A percentile compares a stretch with the other conserved stretches of the same genome.
Conservation (phyloP, 768 basidiomycete genomes). For the Phanerodontia chrysosporium region DNA sequence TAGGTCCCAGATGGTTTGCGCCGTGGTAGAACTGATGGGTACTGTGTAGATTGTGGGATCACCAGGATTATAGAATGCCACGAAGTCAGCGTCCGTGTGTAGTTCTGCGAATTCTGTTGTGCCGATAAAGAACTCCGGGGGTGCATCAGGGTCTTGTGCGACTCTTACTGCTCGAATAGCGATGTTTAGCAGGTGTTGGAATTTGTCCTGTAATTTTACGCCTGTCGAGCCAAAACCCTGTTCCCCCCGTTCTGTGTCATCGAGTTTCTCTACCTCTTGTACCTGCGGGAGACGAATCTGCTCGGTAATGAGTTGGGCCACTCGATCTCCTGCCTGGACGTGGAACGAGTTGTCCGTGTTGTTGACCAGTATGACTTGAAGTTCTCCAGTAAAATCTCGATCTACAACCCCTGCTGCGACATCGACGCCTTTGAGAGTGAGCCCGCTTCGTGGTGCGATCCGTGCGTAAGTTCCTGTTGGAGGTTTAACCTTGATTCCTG, state of each 20-base stretch:
- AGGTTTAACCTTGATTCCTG: not conserved
- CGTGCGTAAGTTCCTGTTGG: not conserved
- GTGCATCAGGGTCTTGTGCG: not conserved
- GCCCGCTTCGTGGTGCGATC: conserved; percentile 1
- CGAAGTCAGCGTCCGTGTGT: not conserved
- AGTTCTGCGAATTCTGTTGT: not conserved
- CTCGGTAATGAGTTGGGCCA: conserved; percentile 10
- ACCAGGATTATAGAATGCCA: not conserved
- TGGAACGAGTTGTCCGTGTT: not conserved
- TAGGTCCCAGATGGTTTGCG: not conserved
- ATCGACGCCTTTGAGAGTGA: conserved; percentile 4
- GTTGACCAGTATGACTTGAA: conserved; percentile 10
- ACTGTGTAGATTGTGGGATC: not conserved
- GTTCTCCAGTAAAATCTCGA: conserved; percentile 1
- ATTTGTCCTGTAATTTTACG: not conserved
- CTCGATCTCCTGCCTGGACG: not conserved
- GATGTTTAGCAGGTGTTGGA: not conserved
- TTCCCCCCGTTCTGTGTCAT: not conserved
- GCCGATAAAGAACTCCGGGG: not conserved
- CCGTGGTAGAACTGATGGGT: not conserved
- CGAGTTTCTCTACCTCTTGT: not conserved
- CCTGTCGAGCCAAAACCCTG: not conserved
- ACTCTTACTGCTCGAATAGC: not conserved
- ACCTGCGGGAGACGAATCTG: not conserved
- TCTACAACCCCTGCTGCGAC: conserved; percentile 2